These are phyloP conservation scores for Cotoneaster glaucophyllus DNA, from an alignment of 306 rosid genomes.

Conservation along the genomic window DNA sequence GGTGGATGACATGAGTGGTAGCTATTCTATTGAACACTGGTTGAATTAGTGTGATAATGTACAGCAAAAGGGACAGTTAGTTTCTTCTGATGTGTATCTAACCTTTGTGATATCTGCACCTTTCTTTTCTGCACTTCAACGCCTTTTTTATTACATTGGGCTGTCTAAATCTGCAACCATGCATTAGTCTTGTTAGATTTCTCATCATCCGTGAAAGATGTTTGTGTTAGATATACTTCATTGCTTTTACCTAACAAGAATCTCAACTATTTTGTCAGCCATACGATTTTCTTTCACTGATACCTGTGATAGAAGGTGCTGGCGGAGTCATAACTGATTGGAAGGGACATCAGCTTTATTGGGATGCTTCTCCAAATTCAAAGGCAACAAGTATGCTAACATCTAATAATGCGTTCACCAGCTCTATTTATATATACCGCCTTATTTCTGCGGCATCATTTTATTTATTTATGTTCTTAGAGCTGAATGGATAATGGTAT, in stretches of 20 bases:
- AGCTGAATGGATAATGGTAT: neutral
- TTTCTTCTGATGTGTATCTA: neutral
- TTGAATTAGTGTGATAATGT: neutral
- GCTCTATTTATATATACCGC: neutral
- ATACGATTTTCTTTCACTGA: conserved; percentile 77
- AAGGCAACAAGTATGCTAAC: conserved; percentile 44
- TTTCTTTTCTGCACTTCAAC: neutral
- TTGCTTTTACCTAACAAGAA: neutral
- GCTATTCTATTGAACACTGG: neutral
- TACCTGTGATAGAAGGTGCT: conserved; percentile 90
- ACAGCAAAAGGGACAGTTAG: neutral
- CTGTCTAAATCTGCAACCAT: neutral
- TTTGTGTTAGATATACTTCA: neutral
- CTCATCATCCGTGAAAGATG: neutral
- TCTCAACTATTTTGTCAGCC: conserved; percentile 48
- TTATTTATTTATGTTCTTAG: neutral
- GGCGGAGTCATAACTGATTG: conserved; percentile 95
- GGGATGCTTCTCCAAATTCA: conserved; percentile 86
- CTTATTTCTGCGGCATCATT: neutral
- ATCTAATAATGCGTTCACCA: neutral
- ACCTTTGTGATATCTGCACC: neutral
- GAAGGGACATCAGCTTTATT: conserved; percentile 68
- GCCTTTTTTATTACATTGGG: neutral
- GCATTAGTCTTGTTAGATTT: neutral
- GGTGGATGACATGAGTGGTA: neutral